Percentiles rank a stretch among this genome's conserved stretches.
phyloP scores from a whole-genome alignment of 2,329 filamentous ascomycete genomes.

The Eutypella sp. region DNA sequence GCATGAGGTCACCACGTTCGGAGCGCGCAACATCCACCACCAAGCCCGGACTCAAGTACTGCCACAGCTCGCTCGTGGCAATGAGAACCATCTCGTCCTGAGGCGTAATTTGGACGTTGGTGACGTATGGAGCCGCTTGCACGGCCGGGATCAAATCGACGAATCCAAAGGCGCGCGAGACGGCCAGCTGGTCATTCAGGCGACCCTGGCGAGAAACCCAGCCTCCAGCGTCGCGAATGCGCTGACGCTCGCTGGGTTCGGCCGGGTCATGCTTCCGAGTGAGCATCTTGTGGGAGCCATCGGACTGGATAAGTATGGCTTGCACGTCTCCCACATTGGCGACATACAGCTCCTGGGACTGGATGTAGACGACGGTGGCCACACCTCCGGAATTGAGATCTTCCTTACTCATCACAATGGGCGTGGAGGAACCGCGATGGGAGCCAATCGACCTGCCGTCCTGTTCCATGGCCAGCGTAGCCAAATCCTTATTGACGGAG shows the following conservation, averaged over 20 bases:
- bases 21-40: constrained; percentile 87
- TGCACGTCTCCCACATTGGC: constrained; percentile 95
- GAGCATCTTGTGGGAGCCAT: constrained; percentile 76
- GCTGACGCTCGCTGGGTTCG: constrained; percentile 73
- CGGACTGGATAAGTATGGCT: constrained; percentile 88
- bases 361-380: constrained; percentile 85
- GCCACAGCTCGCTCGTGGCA: constrained; percentile 91
- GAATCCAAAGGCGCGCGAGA: constrained; percentile 93
- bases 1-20: constrained; percentile 87
- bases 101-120: constrained; percentile 72
- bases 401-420: constrained; percentile 78
- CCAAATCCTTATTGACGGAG: constrained; percentile 87
- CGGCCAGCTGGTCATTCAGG: constrained; percentile 84
- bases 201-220: constrained; percentile 94
- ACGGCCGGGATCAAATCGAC: constrained; percentile 88
- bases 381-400: constrained; percentile 88
- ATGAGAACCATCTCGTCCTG: constrained; percentile 91
- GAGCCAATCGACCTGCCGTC: constrained; percentile 65
- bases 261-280: constrained; percentile 93
- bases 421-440: constrained; percentile 66
- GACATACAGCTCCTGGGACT: constrained; percentile 84
- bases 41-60: constrained; percentile 83
- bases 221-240: constrained; percentile 89
- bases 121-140: constrained; percentile 82
- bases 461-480: constrained; percentile 69